These are phyloP conservation scores for Arctium minus DNA, from an alignment of 129 eudicot genomes.

Conservation along the genomic window DNA sequence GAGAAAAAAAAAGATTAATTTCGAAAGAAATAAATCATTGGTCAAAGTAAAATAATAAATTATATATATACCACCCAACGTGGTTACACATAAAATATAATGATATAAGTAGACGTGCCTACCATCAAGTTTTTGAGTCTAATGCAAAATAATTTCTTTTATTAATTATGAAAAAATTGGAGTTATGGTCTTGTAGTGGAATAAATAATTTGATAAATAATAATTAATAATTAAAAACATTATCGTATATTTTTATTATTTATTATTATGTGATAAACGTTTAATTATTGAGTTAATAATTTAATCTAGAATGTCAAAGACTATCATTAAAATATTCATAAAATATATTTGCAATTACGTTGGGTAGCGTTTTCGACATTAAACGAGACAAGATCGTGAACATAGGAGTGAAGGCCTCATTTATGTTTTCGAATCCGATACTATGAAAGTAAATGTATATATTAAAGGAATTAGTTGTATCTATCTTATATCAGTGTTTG, in stretches of 20 bases:
- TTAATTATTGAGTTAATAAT: conserved; percentile 1
- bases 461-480: neutral
- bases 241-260: neutral
- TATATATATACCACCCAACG: conserved; percentile 10
- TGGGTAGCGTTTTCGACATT: neutral
- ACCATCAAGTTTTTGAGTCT: conserved; percentile 25
- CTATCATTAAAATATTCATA: neutral
- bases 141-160: neutral
- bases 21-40: no score
- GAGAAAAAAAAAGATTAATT: no score
- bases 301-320: neutral
- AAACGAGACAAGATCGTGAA: neutral
- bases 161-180: neutral
- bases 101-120: conserved; percentile 23
- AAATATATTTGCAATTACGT: no score
- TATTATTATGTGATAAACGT: conserved; percentile 1
- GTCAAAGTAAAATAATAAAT: neutral
- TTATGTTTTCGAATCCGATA: no score
- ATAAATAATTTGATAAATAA: neutral
- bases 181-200: conserved; percentile 30
- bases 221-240: neutral
- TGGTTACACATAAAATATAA: conserved; percentile 16
- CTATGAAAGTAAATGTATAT: no score
- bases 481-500: no score
- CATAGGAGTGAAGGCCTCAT: neutral